These are phyloP conservation scores for Sugiyamaella americana DNA, from an alignment of 805 yeast species.

Conservation along the genomic window DNA sequence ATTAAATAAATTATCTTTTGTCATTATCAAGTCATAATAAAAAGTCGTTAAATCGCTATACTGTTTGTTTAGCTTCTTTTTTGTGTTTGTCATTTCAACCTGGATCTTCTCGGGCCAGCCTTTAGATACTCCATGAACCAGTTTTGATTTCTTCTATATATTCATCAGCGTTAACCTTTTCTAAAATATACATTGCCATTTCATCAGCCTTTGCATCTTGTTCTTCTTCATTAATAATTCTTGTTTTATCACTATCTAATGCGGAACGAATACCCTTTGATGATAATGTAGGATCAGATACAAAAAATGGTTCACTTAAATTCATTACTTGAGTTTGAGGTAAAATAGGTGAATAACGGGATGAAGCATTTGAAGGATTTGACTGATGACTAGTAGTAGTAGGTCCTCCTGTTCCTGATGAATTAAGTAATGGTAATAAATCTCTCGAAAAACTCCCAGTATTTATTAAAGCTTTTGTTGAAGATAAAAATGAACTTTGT, in stretches of 20 bases:
- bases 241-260: conserved; percentile 5
- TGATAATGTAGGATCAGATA: background rate
- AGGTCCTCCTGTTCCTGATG: background rate
- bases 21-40: no score
- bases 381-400: conserved; percentile 1
- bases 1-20: no score
- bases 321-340: conserved; percentile 5
- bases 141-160: conserved; percentile 22
- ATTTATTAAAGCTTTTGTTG: conserved; percentile 1
- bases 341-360: conserved; percentile 12
- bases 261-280: conserved; percentile 4
- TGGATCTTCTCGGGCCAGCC: no score
- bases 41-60: no score
- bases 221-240: conserved; percentile 14
- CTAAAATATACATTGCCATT: conserved; percentile 32
- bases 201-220: conserved; percentile 28
- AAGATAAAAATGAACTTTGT: background rate
- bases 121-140: conserved; percentile 21
- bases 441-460: conserved; percentile 9
- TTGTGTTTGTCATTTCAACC: no score
- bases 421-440: conserved; percentile 12
- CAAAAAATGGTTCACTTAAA: background rate
- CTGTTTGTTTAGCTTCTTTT: no score
- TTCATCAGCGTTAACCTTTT: conserved; percentile 26
- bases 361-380: conserved; percentile 13